Evolutionary conservation across 2,329 filamentous ascomycete genomes (phyloP).

Genomic region (Didymella sp.): DNA sequence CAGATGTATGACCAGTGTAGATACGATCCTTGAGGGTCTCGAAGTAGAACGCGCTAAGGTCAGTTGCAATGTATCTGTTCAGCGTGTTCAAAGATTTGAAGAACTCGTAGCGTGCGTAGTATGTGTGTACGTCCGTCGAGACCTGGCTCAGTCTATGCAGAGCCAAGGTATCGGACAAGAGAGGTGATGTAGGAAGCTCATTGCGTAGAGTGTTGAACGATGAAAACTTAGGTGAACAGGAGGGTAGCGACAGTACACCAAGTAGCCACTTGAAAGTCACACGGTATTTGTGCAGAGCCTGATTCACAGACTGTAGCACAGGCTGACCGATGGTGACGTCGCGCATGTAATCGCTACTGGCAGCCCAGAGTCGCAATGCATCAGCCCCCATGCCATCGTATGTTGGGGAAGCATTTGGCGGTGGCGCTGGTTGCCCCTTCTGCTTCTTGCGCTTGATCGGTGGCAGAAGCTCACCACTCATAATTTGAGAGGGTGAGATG

Average conservation of each 20-base stretch:
- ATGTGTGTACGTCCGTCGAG: constrained; percentile 67
- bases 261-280: constrained; percentile 90
- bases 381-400: constrained; percentile 83
- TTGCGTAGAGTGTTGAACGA: constrained; percentile 32
- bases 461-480: constrained; percentile 80
- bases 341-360: constrained; percentile 87
- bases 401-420: constrained; percentile 43
- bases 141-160: constrained; percentile 74
- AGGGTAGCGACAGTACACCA: constrained; percentile 63
- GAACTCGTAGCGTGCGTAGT: constrained; percentile 79
- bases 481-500: constrained; percentile 80
- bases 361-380: constrained; percentile 87
- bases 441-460: constrained; percentile 69
- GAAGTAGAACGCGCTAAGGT: constrained; percentile 92
- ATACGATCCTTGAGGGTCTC: constrained; percentile 90
- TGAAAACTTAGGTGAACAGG: constrained; percentile 39
- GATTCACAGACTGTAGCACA: constrained; percentile 78
- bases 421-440: constrained; percentile 53
- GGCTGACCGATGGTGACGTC: constrained; percentile 84
- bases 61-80: constrained; percentile 80
- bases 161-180: constrained; percentile 67
- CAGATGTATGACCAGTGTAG: constrained; percentile 78
- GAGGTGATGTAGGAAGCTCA: constrained; percentile 11
- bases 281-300: constrained; percentile 82
- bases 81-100: constrained; percentile 76